Conservation (phyloP, 2,329 filamentous ascomycete species). For the Colletotrichum paranaense region DNA sequence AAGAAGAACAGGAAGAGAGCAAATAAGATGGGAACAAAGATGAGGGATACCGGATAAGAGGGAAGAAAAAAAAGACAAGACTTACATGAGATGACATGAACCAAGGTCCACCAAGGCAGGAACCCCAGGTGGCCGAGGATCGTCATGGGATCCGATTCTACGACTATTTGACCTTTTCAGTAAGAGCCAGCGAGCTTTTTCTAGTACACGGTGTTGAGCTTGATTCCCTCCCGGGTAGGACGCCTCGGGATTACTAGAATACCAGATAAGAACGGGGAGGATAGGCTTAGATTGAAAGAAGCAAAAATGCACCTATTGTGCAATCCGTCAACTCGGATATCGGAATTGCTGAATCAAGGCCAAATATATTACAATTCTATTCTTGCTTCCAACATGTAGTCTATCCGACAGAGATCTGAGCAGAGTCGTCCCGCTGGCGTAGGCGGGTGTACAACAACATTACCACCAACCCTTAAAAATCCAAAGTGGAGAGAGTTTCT, state of each 20-base stretch:
- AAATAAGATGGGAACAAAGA: not conserved
- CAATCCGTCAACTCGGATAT: not conserved
- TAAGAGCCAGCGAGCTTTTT: not conserved
- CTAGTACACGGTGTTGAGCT: not conserved
- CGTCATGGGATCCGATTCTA: not conserved
- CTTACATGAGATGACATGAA: not conserved
- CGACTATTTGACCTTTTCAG: not conserved
- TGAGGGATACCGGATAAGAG: not conserved
- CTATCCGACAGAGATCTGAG: not conserved
- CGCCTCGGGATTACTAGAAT: not conserved
- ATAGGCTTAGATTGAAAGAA: no score
- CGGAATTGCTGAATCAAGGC: slow-evolving; percentile 3
- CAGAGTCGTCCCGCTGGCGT: not conserved
- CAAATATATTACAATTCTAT: slow-evolving; percentile 24
- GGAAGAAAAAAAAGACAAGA: not conserved
- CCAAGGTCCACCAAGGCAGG: slow-evolving; percentile 11
- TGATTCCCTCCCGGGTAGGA: not conserved
- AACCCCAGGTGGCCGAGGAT: not conserved
- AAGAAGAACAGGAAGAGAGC: not conserved
- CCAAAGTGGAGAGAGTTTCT: slow-evolving; percentile 29
- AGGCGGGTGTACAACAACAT: not conserved
- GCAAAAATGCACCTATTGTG: not conserved
- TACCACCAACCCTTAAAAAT: not conserved
- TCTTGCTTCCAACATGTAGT: not conserved
- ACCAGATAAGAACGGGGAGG: not conserved